Conservation (phyloP, 2,329 filamentous ascomycete species). For the Cordyceps cicadae region DNA sequence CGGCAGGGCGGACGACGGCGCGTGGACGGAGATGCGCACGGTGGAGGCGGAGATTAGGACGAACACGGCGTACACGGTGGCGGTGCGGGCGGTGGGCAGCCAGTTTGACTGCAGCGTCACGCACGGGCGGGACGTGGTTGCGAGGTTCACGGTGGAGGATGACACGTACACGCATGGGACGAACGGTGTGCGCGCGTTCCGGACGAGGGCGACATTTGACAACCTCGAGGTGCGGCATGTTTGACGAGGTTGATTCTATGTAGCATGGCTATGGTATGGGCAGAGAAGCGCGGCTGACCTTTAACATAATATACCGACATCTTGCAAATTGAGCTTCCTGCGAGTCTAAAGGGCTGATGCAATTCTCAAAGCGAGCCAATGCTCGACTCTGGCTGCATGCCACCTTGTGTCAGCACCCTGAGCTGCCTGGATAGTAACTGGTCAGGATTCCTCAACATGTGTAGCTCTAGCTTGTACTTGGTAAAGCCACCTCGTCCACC, state of each 20-base stretch:
- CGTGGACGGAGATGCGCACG: neutral
- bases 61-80: slow-evolving; percentile 3
- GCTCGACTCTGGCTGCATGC: too few relatives aligned
- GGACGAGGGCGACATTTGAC: slow-evolving; percentile 11
- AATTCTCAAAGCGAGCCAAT: too few relatives aligned
- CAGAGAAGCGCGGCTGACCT: neutral
- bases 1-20: slow-evolving; percentile 13
- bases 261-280: neutral
- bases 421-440: too few relatives aligned
- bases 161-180: slow-evolving; percentile 3
- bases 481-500: slow-evolving; percentile 17
- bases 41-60: slow-evolving; percentile 2
- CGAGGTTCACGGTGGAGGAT: slow-evolving; percentile 8
- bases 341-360: too few relatives aligned
- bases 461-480: neutral
- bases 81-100: neutral
- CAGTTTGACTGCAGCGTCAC: slow-evolving; percentile 4
- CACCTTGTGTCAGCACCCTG: too few relatives aligned
- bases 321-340: slow-evolving; percentile 10
- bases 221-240: slow-evolving; percentile 6
- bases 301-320: neutral
- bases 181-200: slow-evolving; percentile 9
- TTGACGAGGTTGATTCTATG: neutral
- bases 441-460: neutral
- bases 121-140: neutral